Evolutionary conservation across 306 rosid species (phyloP).

Genomic region (Vigna reflexopilosa): DNA sequence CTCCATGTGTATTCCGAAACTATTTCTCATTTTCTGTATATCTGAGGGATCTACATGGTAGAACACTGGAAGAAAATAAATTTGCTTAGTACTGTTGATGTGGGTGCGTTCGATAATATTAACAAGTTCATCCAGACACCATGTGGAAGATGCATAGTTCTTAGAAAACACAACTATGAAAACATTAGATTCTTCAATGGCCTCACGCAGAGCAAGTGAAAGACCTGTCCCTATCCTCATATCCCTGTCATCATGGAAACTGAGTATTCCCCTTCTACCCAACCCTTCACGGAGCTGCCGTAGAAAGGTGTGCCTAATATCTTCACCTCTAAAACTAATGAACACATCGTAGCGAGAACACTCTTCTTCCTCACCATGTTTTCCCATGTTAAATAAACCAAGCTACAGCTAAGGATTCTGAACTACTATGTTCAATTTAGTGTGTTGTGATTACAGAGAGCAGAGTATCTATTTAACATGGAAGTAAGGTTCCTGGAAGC

Average conservation of each 20-base stretch:
- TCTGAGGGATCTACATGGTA: conserved; percentile 34
- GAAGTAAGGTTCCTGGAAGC: too few species aligned
- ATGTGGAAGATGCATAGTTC: conserved; percentile 16
- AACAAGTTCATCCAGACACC: conserved; percentile 38
- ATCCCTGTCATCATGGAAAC: background rate
- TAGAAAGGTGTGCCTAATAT: background rate
- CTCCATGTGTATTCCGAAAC: background rate
- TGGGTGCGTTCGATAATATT: background rate
- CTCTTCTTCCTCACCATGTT: background rate
- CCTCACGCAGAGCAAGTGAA: background rate
- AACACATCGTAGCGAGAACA: background rate
- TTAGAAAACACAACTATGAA: conserved; percentile 4
- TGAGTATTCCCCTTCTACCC: background rate
- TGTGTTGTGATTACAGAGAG: too few species aligned
- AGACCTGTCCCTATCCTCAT: background rate
- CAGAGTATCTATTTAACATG: too few species aligned
- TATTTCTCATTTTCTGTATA: background rate
- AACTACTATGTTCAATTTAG: too few species aligned
- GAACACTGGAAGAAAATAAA: conserved; percentile 18
- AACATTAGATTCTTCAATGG: conserved; percentile 1
- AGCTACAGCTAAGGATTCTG: too few species aligned
- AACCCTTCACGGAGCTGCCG: background rate
- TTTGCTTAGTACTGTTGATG: background rate
- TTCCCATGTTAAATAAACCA: too few species aligned
- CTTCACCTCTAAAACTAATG: conserved; percentile 18